These are phyloP conservation scores for Magnaporthiopsis rhizophila DNA, from an alignment of 2,329 filamentous ascomycete genomes.

Conservation along the genomic window DNA sequence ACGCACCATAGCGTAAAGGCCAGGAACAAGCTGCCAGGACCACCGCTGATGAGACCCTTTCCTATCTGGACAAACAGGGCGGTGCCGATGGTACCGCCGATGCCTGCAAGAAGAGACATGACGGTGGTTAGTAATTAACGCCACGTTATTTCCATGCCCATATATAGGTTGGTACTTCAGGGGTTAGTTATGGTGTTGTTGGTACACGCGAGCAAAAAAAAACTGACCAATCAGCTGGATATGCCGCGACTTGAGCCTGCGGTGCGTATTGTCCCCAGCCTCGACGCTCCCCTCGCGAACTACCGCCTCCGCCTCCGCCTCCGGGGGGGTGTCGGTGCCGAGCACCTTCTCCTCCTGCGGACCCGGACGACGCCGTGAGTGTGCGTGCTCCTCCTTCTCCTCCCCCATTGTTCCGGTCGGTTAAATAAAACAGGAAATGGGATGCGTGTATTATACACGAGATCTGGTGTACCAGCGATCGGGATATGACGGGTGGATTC, in stretches of 20 bases:
- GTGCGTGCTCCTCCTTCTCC: neutral
- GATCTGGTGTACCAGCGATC: too few species aligned
- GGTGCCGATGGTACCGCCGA: conserved; percentile 58
- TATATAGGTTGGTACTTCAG: too few species aligned
- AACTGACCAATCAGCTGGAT: conserved; percentile 42
- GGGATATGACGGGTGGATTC: too few species aligned
- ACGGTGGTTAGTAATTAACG: neutral
- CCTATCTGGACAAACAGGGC: conserved; percentile 54
- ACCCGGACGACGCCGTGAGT: too few species aligned
- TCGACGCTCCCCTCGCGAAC: conserved; percentile 7
- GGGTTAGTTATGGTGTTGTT: neutral
- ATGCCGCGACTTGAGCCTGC: conserved; percentile 46
- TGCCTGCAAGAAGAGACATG: conserved; percentile 18
- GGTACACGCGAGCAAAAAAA: neutral
- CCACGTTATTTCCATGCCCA: too few species aligned
- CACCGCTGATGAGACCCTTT: conserved; percentile 47
- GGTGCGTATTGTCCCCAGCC: conserved; percentile 35
- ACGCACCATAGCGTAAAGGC: conserved; percentile 50
- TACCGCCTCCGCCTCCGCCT: conserved; percentile 10
- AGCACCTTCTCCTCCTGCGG: neutral
- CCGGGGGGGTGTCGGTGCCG: conserved; percentile 2
- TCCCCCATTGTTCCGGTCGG: neutral
- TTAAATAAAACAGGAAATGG: neutral
- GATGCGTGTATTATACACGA: too few species aligned
- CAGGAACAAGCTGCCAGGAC: conserved; percentile 49